A percentile compares a stretch with the other conserved stretches of the same genome.
phyloP scores from a whole-genome alignment of 345 rosid species.

The Garcia nutans region DNA sequence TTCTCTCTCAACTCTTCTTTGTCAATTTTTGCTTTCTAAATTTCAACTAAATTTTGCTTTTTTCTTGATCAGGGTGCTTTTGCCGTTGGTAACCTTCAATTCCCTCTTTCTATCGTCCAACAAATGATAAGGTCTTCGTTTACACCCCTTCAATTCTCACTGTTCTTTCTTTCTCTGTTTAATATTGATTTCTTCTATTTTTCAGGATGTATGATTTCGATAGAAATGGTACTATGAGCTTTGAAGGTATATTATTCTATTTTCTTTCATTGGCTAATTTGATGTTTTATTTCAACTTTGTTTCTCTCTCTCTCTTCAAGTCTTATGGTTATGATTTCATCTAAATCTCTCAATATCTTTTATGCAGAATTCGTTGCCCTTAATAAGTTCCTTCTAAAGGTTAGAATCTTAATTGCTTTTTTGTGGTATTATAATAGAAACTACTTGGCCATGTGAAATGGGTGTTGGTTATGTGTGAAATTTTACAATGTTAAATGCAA shows the following conservation, averaged over 20 bases:
- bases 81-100: slow-evolving; percentile 56
- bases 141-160: neutral
- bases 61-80: slow-evolving; percentile 47
- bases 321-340: neutral
- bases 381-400: slow-evolving; percentile 67
- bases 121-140: slow-evolving; percentile 64
- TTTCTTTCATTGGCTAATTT: neutral
- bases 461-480: neutral
- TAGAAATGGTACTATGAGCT: slow-evolving; percentile 67
- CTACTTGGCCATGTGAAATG: neutral
- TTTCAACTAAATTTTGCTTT: neutral
- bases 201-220: slow-evolving; percentile 74
- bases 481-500: neutral
- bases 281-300: neutral
- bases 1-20: neutral
- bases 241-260: slow-evolving; percentile 39
- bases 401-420: slow-evolving; percentile 17
- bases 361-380: slow-evolving; percentile 60
- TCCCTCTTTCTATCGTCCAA: slow-evolving; percentile 55
- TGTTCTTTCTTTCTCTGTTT: neutral
- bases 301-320: neutral
- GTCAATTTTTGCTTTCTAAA: neutral
- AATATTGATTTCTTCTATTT: neutral
- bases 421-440: neutral
- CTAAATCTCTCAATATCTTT: neutral